These are phyloP conservation scores for Coemansia sp. DNA, from an alignment of 192 early-diverging fungal species.

Conservation along the genomic window DNA sequence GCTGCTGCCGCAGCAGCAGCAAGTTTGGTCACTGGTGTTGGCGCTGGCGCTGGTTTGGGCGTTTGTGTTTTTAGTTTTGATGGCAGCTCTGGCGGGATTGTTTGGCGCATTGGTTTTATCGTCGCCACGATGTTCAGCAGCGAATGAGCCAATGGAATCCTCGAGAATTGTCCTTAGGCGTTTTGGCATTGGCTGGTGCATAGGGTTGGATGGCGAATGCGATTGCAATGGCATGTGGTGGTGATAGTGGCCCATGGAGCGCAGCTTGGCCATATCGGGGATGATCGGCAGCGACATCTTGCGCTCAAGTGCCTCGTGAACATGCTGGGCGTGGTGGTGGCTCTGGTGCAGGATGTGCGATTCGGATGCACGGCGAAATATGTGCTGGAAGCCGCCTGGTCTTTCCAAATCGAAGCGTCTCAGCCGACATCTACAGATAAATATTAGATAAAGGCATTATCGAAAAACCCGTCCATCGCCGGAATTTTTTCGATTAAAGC, in stretches of 20 bases:
- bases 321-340: slow-evolving; percentile 20
- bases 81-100: background rate
- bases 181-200: slow-evolving; percentile 42
- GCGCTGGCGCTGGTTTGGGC: too few species aligned
- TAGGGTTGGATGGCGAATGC: slow-evolving; percentile 10
- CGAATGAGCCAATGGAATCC: slow-evolving; percentile 28
- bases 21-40: background rate
- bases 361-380: slow-evolving; percentile 50
- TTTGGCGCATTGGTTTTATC: background rate
- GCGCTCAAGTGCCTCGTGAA: slow-evolving; percentile 45
- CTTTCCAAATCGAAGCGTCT: slow-evolving; percentile 45
- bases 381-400: slow-evolving; percentile 27
- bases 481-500: background rate
- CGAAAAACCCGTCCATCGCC: too few species aligned
- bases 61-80: background rate
- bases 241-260: slow-evolving; percentile 10
- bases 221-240: background rate
- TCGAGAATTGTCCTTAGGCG: slow-evolving; percentile 51
- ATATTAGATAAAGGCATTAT: too few species aligned
- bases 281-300: slow-evolving; percentile 51
- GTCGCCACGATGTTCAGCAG: slow-evolving; percentile 7
- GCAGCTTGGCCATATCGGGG: slow-evolving; percentile 41
- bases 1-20: slow-evolving; percentile 4
- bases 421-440: slow-evolving; percentile 43
- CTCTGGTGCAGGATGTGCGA: slow-evolving; percentile 42